Evolutionary conservation across 495 filamentous ascomycete species (phyloP).

Genomic region (Tirmania nivea): DNA sequence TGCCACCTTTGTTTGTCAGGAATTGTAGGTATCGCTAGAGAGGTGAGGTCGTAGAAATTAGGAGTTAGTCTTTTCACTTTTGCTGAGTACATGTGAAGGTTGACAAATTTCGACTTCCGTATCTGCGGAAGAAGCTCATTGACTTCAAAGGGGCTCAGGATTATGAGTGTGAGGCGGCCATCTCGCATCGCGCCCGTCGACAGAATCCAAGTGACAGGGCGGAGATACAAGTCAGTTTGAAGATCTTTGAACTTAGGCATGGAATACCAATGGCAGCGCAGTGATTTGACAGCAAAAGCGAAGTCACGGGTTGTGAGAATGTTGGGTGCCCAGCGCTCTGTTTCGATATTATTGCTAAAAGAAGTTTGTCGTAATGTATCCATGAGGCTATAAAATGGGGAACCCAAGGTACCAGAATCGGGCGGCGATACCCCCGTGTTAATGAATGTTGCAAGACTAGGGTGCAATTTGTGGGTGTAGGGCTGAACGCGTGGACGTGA

Average conservation of each 20-base stretch:
- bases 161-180: constrained; percentile 16
- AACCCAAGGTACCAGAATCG: constrained; percentile 15
- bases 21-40: no score
- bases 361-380: constrained; percentile 24
- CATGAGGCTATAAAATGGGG: constrained; percentile 26
- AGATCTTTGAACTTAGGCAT: neutral
- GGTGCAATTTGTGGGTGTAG: no score
- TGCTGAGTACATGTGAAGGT: constrained; percentile 37
- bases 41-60: no score
- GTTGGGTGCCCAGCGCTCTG: constrained; percentile 21
- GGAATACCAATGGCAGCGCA: no score
- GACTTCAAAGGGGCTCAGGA: constrained; percentile 43
- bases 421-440: no score
- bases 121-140: constrained; percentile 27
- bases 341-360: constrained; percentile 7
- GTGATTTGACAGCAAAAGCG: constrained; percentile 28
- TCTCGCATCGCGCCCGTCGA: constrained; percentile 10
- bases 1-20: no score
- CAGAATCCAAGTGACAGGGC: constrained; percentile 39
- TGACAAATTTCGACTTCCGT: constrained; percentile 17
- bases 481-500: no score
- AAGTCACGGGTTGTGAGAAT: constrained; percentile 38
- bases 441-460: no score
- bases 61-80: neutral
- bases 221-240: constrained; percentile 30